Percentiles rank a stretch among this genome's conserved stretches.
phyloP scores from a whole-genome alignment of 441 rosid genomes.

The Erodium moschatum region DNA sequence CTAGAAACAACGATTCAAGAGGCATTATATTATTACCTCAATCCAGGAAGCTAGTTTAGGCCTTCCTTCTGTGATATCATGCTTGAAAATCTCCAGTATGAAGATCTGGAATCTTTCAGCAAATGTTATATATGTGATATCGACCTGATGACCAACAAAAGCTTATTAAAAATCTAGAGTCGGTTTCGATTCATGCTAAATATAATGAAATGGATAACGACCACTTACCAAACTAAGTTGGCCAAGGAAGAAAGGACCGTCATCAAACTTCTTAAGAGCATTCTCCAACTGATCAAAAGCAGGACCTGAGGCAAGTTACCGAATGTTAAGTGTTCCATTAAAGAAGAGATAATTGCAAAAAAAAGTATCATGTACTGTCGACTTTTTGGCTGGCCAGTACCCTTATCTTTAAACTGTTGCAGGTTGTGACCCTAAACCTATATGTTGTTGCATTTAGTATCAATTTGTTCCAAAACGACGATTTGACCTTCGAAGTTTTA shows the following conservation, averaged over 20 bases:
- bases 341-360: too few relatives aligned
- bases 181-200: background rate
- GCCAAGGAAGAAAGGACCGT: slow-evolving; percentile 83
- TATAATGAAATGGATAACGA: background rate
- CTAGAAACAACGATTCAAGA: background rate
- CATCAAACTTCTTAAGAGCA: slow-evolving; percentile 52
- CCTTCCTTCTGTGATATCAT: slow-evolving; percentile 58
- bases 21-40: slow-evolving; percentile 35
- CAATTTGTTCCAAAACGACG: too few relatives aligned
- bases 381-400: too few relatives aligned
- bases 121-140: slow-evolving; percentile 61
- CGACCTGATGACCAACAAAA: slow-evolving; percentile 39
- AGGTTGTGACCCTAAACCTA: too few relatives aligned
- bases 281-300: slow-evolving; percentile 65
- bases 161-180: too few relatives aligned
- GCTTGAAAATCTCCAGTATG: slow-evolving; percentile 39
- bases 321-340: background rate
- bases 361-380: too few relatives aligned
- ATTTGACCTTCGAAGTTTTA: too few relatives aligned
- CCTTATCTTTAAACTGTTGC: too few relatives aligned
- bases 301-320: slow-evolving; percentile 36
- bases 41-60: slow-evolving; percentile 71
- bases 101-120: slow-evolving; percentile 52
- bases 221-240: slow-evolving; percentile 58
- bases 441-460: too few relatives aligned